These are phyloP conservation scores for Backusella westeae DNA, from an alignment of 192 early-diverging fungal species.

Conservation along the genomic window DNA sequence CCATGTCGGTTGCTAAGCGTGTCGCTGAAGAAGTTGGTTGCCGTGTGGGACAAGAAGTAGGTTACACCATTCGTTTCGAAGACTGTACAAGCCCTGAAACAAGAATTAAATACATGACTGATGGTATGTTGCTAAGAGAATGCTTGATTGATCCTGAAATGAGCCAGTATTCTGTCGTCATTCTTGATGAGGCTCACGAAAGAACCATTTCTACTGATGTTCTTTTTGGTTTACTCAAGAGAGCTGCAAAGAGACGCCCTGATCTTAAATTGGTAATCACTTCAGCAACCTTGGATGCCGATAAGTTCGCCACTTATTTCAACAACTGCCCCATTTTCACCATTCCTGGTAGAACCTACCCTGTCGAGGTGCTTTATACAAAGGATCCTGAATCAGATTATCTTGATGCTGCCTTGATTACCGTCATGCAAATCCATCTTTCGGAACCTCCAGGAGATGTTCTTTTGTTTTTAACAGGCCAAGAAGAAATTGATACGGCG, in stretches of 20 bases:
- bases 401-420: constrained; percentile 87
- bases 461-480: constrained; percentile 94
- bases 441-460: constrained; percentile 93
- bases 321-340: constrained; percentile 91
- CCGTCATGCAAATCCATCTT: constrained; percentile 96
- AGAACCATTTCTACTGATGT: constrained; percentile 96
- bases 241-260: constrained; percentile 70
- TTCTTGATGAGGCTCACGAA: constrained; percentile 99
- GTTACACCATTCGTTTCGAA: constrained; percentile 98
- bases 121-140: constrained; percentile 95
- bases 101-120: constrained; percentile 98
- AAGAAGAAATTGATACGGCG: constrained; percentile 96
- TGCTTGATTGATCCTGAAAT: constrained; percentile 83
- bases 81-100: constrained; percentile 93
- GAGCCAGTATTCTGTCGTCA: constrained; percentile 85
- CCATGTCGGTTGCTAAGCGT: constrained; percentile 98
- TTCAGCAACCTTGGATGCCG: constrained; percentile 91
- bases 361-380: constrained; percentile 92
- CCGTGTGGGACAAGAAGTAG: constrained; percentile 89
- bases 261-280: constrained; percentile 96
- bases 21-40: constrained; percentile 97
- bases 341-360: constrained; percentile 93
- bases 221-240: constrained; percentile 89
- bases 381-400: constrained; percentile 96
- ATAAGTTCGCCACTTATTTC: constrained; percentile 92